A percentile compares a stretch with the other conserved stretches of the same genome.
phyloP scores from a whole-genome alignment of 495 filamentous ascomycete genomes.

The Penicillium goetzii region DNA sequence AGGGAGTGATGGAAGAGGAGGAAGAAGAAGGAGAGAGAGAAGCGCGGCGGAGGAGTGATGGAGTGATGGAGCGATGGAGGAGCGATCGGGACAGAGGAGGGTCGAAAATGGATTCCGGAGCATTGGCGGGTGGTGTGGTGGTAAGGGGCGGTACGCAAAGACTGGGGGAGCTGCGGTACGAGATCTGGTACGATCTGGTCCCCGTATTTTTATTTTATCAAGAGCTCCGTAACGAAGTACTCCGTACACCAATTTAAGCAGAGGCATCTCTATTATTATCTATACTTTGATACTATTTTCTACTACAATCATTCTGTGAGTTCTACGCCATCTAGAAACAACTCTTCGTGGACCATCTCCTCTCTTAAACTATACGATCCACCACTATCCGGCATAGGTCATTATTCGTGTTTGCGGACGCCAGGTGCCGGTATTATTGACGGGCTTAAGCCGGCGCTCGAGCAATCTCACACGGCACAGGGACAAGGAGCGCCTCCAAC shows the following conservation, averaged over 20 bases:
- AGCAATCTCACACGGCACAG: constrained; percentile 5
- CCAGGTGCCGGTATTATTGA: constrained; percentile 6
- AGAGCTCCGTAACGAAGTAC: no score
- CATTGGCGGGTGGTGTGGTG: neutral
- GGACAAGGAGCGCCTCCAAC: constrained; percentile 16
- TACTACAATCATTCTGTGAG: neutral
- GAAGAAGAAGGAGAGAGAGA: constrained; percentile 13
- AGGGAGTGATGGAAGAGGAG: constrained; percentile 2
- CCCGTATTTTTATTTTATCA: neutral
- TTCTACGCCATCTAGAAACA: no score
- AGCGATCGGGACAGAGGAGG: constrained; percentile 1
- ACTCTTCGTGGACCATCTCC: no score
- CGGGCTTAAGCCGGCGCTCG: constrained; percentile 4
- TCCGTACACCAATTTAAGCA: neutral
- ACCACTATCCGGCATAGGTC: neutral
- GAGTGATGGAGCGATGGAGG: neutral
- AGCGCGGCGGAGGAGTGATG: constrained; percentile 6
- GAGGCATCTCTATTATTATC: no score
- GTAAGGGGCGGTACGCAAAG: constrained; percentile 20
- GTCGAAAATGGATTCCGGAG: neutral
- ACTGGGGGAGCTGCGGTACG: constrained; percentile 9
- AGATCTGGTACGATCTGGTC: constrained; percentile 4
- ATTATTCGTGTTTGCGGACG: neutral
- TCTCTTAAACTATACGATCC: neutral
- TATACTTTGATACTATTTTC: no score